These are phyloP conservation scores for Sphagnum magellanicum DNA, from an alignment of 228 moss, liverwort and hornwort species.

Conservation along the genomic window DNA sequence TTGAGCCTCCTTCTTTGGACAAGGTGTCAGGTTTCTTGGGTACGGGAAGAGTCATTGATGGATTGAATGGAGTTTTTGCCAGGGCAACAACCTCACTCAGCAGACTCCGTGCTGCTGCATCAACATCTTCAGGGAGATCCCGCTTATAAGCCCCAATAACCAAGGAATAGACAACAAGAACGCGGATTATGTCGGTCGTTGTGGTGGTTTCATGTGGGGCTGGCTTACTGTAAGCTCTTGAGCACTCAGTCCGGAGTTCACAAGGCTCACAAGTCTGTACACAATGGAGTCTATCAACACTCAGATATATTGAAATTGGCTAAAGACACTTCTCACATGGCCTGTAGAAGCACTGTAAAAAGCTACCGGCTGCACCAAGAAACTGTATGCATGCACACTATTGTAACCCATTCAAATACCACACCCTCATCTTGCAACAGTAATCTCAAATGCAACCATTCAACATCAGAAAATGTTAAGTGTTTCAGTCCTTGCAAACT, in stretches of 20 bases:
- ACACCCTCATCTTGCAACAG: no score
- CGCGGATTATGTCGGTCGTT: slow-evolving; percentile 70
- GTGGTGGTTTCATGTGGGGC: slow-evolving; percentile 41
- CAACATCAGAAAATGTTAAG: no score
- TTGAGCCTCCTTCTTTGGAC: not conserved
- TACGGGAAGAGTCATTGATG: slow-evolving; percentile 48
- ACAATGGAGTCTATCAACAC: no score
- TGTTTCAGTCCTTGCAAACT: no score
- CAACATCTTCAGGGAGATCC: slow-evolving; percentile 33
- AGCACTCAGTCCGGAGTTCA: slow-evolving; percentile 56
- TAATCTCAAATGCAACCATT: no score
- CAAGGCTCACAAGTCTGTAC: slow-evolving; percentile 81
- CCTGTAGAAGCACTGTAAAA: no score
- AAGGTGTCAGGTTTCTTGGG: not conserved
- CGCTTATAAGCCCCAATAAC: slow-evolving; percentile 26
- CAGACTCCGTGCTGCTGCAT: slow-evolving; percentile 52
- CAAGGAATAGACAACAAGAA: slow-evolving; percentile 70
- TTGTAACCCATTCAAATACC: no score
- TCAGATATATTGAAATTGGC: no score
- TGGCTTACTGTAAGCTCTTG: slow-evolving; percentile 80
- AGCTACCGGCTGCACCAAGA: no score
- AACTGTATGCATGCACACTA: no score
- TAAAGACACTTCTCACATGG: no score
- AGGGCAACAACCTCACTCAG: slow-evolving; percentile 50
- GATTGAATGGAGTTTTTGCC: slow-evolving; percentile 62